Evolutionary conservation across 345 rosid genomes (phyloP).

Genomic region (Angophora floribunda): DNA sequence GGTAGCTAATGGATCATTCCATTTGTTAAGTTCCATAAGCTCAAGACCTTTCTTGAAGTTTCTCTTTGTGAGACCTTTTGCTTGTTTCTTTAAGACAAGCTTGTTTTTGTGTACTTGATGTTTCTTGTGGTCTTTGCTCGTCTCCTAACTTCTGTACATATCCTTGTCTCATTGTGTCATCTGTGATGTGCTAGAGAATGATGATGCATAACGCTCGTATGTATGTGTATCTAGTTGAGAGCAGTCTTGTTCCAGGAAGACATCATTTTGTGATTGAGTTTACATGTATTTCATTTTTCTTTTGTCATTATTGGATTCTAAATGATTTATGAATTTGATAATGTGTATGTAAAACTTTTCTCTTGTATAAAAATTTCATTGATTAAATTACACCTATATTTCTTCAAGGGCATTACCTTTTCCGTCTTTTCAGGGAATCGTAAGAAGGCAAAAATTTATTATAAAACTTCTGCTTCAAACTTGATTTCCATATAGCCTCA

Average conservation of each 20-base stretch:
- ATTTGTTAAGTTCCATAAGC: neutral
- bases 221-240: neutral
- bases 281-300: neutral
- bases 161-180: neutral
- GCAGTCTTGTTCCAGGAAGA: neutral
- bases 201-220: neutral
- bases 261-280: neutral
- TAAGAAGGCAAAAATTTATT: neutral
- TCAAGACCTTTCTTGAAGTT: neutral
- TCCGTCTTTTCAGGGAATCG: fast-evolving
- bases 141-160: neutral
- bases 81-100: neutral
- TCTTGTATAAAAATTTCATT: neutral
- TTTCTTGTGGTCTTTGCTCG: neutral
- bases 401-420: neutral
- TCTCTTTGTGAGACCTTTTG: neutral
- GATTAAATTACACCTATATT: neutral
- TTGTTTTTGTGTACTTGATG: neutral
- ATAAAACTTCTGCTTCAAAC: neutral
- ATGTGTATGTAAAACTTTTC: neutral
- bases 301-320: neutral
- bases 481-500: neutral
- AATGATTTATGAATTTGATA: neutral
- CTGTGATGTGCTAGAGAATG: neutral
- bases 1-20: neutral